phyloP scores from a whole-genome alignment of 2,329 filamentous ascomycete species.

The Colletotrichum plurivorum region DNA sequence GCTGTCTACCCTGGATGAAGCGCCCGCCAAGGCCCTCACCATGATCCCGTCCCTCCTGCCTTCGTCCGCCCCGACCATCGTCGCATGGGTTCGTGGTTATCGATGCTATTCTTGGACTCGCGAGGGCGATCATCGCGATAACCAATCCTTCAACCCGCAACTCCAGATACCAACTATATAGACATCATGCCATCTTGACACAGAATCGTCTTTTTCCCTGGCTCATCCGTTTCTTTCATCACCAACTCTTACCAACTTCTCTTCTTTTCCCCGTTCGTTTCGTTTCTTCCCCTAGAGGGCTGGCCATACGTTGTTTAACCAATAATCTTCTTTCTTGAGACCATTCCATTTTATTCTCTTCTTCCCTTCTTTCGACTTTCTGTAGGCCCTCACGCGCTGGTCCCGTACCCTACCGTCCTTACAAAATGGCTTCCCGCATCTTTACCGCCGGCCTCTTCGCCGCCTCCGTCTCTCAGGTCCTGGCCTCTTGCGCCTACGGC shows the following conservation, averaged over 20 bases:
- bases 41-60: slow-evolving; percentile 14
- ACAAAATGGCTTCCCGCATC: slow-evolving; percentile 36
- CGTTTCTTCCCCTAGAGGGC: slow-evolving; percentile 38
- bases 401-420: slow-evolving; percentile 34
- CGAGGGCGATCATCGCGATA: slow-evolving; percentile 27
- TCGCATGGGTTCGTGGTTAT: slow-evolving; percentile 16
- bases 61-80: slow-evolving; percentile 19
- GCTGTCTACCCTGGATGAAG: slow-evolving; percentile 33
- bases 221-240: slow-evolving; percentile 33
- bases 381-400: slow-evolving; percentile 35
- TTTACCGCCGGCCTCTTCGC: slow-evolving; percentile 36
- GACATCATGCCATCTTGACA: slow-evolving; percentile 37
- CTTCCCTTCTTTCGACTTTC: slow-evolving; percentile 17
- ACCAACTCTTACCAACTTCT: slow-evolving; percentile 21
- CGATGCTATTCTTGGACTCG: slow-evolving; percentile 38
- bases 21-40: slow-evolving; percentile 34
- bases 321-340: slow-evolving; percentile 33
- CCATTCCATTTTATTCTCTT: slow-evolving; percentile 9
- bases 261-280: slow-evolving; percentile 36
- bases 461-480: slow-evolving; percentile 36
- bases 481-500: slow-evolving; percentile 57
- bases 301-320: slow-evolving; percentile 32
- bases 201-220: slow-evolving; percentile 2
- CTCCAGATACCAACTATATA: slow-evolving; percentile 30
- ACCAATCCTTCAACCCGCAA: not conserved